Percentiles rank a stretch among this genome's conserved stretches.
Conservation (phyloP, 2,329 filamentous ascomycete genomes). For the Penicillium sp. region DNA sequence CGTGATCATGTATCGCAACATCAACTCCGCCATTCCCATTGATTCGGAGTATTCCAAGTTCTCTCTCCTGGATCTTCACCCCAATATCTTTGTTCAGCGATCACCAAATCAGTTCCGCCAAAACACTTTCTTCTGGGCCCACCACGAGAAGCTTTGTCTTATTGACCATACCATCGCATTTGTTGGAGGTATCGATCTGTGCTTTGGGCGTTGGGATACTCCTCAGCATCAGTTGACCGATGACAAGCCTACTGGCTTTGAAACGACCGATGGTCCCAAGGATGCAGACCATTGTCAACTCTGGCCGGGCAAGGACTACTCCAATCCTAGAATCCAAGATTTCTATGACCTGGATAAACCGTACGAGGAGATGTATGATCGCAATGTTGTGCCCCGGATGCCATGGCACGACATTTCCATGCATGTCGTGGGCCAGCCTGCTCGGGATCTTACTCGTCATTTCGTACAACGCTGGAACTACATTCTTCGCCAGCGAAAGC, state of each 20-base stretch:
- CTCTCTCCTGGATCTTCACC: slow-evolving; percentile 88
- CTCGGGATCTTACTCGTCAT: slow-evolving; percentile 87
- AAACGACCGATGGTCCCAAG: slow-evolving; percentile 70
- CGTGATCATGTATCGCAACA: slow-evolving; percentile 95
- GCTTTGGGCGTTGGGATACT: slow-evolving; percentile 96
- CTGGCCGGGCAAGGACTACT: slow-evolving; percentile 98
- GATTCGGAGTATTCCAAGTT: slow-evolving; percentile 98
- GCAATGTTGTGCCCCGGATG: slow-evolving; percentile 84
- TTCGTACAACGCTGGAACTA: slow-evolving; percentile 99
- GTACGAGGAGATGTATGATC: slow-evolving; percentile 98
- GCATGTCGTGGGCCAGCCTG: slow-evolving; percentile 95
- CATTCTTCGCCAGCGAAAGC: slow-evolving; percentile 84
- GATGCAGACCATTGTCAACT: slow-evolving; percentile 91
- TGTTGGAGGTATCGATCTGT: slow-evolving; percentile 91
- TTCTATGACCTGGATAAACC: slow-evolving; percentile 91
- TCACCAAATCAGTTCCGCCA: slow-evolving; percentile 98
- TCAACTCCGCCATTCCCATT: slow-evolving; percentile 94
- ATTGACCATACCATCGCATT: slow-evolving; percentile 96
- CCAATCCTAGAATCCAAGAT: slow-evolving; percentile 90
- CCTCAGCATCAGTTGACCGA: slow-evolving; percentile 88
- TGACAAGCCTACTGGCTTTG: slow-evolving; percentile 93
- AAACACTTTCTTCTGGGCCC: slow-evolving; percentile 98
- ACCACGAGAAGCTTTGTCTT: slow-evolving; percentile 97
- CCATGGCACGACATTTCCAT: slow-evolving; percentile 98
- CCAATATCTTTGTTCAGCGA: slow-evolving; percentile 92